A percentile compares a stretch with the other conserved stretches of the same genome.
Evolutionary conservation across 176 grass and related monocot species (phyloP).

Genomic region (Ensete glaucum): DNA sequence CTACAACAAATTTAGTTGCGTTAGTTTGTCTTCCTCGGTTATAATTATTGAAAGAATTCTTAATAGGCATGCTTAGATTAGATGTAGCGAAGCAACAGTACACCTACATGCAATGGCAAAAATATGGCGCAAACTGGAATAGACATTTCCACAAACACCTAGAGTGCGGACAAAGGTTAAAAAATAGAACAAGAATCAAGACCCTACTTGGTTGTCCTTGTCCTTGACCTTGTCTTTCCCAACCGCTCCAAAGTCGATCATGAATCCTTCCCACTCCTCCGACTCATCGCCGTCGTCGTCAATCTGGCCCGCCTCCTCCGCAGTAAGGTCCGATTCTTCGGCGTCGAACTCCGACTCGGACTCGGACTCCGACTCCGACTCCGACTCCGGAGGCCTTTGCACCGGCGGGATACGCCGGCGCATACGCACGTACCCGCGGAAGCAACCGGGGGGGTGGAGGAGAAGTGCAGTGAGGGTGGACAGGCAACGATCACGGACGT

Average conservation of each 20-base stretch:
- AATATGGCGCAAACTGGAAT: not conserved
- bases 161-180: not conserved
- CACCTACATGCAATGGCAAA: too few relatives aligned
- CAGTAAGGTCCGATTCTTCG: not conserved
- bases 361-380: not conserved
- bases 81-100: too few relatives aligned
- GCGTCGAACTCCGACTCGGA: not conserved
- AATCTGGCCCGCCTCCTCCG: not conserved
- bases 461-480: not conserved
- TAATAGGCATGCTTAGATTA: too few relatives aligned
- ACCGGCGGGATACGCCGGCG: not conserved
- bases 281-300: not conserved
- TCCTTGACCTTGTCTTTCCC: not conserved
- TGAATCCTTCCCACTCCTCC: not conserved
- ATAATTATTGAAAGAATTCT: too few relatives aligned
- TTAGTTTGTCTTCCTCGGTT: too few relatives aligned
- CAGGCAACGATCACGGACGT: not conserved
- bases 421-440: not conserved
- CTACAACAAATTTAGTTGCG: too few relatives aligned
- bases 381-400: not conserved
- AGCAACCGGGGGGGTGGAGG: not conserved
- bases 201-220: not conserved
- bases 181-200: not conserved
- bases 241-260: not conserved
- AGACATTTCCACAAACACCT: slow-evolving; percentile 1